phyloP scores from a whole-genome alignment of 1,284 basidiomycete genomes.

The Waitea zeae region DNA sequence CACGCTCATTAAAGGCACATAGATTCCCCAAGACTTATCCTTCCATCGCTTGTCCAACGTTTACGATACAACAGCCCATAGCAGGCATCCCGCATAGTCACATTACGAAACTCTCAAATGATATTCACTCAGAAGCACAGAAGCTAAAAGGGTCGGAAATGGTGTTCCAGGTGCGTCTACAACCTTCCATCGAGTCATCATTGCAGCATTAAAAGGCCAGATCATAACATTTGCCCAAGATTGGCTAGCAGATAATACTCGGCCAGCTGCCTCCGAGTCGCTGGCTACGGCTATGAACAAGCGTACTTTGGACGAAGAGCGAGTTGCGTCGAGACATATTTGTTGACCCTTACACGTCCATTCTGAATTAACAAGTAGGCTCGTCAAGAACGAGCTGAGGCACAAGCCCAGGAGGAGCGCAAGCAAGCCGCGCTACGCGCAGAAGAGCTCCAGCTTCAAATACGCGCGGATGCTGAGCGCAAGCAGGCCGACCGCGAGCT shows the following conservation, averaged over 20 bases:
- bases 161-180: slow-evolving; percentile 44
- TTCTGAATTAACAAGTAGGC: slow-evolving; percentile 9
- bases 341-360: not conserved
- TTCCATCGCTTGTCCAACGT: slow-evolving; percentile 41
- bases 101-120: slow-evolving; percentile 31
- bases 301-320: slow-evolving; percentile 47
- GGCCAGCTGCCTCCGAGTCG: slow-evolving; percentile 39
- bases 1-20: slow-evolving; percentile 1
- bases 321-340: slow-evolving; percentile 18
- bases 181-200: slow-evolving; percentile 1
- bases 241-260: slow-evolving; percentile 42
- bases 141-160: slow-evolving; percentile 46
- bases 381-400: slow-evolving; percentile 28
- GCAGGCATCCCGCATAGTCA: slow-evolving; percentile 36
- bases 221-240: slow-evolving; percentile 51
- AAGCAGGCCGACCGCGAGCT: slow-evolving; percentile 29
- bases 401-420: slow-evolving; percentile 26
- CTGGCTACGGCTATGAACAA: slow-evolving; percentile 59
- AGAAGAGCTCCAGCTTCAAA: slow-evolving; percentile 40
- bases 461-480: slow-evolving; percentile 38
- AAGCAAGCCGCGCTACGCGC: slow-evolving; percentile 27
- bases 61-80: slow-evolving; percentile 47
- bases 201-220: slow-evolving; percentile 17
- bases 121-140: slow-evolving; percentile 44
- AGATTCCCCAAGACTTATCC: slow-evolving; percentile 72